Evolutionary conservation across 1,139 yeast genomes (phyloP).

Genomic region (Pichiaceae sp.): DNA sequence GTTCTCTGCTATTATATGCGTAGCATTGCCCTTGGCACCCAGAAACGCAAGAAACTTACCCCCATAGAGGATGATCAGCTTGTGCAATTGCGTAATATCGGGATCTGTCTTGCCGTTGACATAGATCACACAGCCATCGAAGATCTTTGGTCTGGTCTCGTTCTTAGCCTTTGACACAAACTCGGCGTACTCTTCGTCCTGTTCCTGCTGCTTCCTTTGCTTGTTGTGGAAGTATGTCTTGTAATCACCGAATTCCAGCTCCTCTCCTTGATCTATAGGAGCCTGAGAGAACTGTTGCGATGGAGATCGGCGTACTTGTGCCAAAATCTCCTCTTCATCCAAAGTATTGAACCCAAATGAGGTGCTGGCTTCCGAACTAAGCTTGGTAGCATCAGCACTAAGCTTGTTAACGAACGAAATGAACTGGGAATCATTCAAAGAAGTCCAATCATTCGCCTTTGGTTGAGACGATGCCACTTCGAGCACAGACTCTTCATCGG

Average conservation of each 20-base stretch:
- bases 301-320: neutral
- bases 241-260: constrained; percentile 60
- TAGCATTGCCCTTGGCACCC: constrained; percentile 61
- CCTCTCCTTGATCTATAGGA: constrained; percentile 19
- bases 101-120: constrained; percentile 88
- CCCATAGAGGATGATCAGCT: constrained; percentile 66
- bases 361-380: neutral
- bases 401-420: constrained; percentile 30
- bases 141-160: constrained; percentile 32
- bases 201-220: constrained; percentile 55
- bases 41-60: constrained; percentile 69
- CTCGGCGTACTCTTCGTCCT: constrained; percentile 45
- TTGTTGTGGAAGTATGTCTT: constrained; percentile 63
- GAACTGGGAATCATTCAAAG: constrained; percentile 35
- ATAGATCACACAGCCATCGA: constrained; percentile 55
- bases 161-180: constrained; percentile 37
- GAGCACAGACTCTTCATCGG: neutral
- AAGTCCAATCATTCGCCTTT: constrained; percentile 20
- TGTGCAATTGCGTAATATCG: constrained; percentile 61
- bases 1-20: constrained; percentile 77
- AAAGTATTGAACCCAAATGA: constrained; percentile 5
- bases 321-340: constrained; percentile 18
- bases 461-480: constrained; percentile 9
- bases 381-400: constrained; percentile 20
- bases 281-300: neutral